Evolutionary conservation across 2,329 filamentous ascomycete genomes (phyloP).

Genomic region (Aspergillus aculeatinus): DNA sequence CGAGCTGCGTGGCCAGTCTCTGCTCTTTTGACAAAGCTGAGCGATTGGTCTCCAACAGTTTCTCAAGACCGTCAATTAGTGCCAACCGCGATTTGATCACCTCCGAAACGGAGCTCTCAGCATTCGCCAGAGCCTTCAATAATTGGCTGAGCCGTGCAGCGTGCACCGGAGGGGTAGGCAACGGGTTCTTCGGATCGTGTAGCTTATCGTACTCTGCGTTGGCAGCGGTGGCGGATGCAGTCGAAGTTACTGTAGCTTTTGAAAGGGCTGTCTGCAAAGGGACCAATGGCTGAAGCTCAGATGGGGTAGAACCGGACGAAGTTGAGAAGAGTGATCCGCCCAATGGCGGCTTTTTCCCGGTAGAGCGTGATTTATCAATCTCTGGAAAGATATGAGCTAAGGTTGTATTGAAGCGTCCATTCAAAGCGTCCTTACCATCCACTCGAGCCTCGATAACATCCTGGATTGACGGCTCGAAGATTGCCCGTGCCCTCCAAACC

Average conservation of each 20-base stretch:
- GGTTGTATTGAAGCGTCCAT: not conserved
- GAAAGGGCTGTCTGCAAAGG: slow-evolving; percentile 70
- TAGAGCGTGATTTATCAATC: slow-evolving; percentile 55
- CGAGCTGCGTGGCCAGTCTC: slow-evolving; percentile 61
- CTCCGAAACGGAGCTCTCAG: slow-evolving; percentile 84
- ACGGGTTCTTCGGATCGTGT: slow-evolving; percentile 65
- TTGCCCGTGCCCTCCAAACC: slow-evolving; percentile 83
- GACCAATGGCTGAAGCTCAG: slow-evolving; percentile 74
- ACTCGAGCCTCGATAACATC: slow-evolving; percentile 76
- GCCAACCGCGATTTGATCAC: slow-evolving; percentile 80
- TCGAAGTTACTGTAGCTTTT: slow-evolving; percentile 69
- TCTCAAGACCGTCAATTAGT: slow-evolving; percentile 78
- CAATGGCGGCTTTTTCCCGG: slow-evolving; percentile 56
- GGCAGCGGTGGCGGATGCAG: slow-evolving; percentile 66
- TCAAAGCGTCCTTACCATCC: slow-evolving; percentile 60
- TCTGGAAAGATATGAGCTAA: slow-evolving; percentile 39
- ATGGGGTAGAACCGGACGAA: slow-evolving; percentile 60
- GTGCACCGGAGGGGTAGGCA: slow-evolving; percentile 83
- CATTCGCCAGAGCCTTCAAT: slow-evolving; percentile 83
- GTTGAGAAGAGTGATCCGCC: slow-evolving; percentile 71
- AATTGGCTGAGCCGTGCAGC: slow-evolving; percentile 85
- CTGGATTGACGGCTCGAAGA: slow-evolving; percentile 81
- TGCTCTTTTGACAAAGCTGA: slow-evolving; percentile 69
- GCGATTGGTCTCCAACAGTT: slow-evolving; percentile 73
- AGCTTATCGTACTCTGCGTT: slow-evolving; percentile 82